phyloP scores from a whole-genome alignment of 345 rosid genomes.

The Orychophragmus violaceus region DNA sequence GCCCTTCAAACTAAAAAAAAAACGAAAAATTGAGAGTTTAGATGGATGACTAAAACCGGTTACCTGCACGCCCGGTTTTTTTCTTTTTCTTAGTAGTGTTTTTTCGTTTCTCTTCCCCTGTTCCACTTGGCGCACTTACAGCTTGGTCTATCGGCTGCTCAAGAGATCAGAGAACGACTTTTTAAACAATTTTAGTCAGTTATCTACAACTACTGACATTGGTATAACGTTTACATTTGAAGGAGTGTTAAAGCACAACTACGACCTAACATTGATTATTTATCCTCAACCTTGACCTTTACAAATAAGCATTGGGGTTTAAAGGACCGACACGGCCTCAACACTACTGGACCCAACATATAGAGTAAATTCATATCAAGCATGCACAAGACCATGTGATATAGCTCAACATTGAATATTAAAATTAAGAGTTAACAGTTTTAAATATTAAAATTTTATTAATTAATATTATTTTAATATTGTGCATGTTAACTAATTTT shows the following conservation, averaged over 20 bases:
- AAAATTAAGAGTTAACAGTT: too few species aligned
- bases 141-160: conserved; percentile 32
- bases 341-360: not conserved
- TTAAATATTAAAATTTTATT: too few species aligned
- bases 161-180: conserved; percentile 22
- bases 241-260: not conserved
- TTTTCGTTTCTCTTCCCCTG: conserved; percentile 32
- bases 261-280: not conserved
- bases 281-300: not conserved
- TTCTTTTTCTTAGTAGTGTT: conserved; percentile 32
- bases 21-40: conserved; percentile 4
- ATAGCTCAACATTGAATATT: not conserved
- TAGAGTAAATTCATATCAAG: not conserved
- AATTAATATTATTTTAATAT: too few species aligned
- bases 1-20: not conserved
- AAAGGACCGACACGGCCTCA: not conserved
- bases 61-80: conserved; percentile 38
- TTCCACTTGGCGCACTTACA: conserved; percentile 25
- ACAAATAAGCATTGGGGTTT: not conserved
- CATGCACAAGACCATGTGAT: not conserved
- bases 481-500: too few species aligned
- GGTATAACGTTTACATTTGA: not conserved
- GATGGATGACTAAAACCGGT: conserved; percentile 16
- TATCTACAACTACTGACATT: not conserved
- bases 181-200: not conserved